Conservation (phyloP, 148 eudicot species). For the Beta vulgaris region DNA sequence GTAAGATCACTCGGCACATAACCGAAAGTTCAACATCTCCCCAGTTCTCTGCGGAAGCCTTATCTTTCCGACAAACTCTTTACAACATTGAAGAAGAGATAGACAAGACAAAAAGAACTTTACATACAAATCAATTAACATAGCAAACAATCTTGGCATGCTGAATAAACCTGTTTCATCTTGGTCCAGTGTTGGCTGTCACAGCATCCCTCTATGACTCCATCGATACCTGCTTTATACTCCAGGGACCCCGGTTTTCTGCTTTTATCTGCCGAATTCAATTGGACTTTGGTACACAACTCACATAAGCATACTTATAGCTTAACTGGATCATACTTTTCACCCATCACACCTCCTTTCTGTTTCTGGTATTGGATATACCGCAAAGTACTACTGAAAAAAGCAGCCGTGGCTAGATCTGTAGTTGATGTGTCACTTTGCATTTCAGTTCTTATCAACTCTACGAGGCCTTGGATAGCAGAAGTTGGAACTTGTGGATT, state of each 20-base stretch:
- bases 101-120: neutral
- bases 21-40: neutral
- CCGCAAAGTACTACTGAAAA: conserved; percentile 74
- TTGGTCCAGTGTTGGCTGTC: neutral
- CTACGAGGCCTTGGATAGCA: conserved; percentile 79
- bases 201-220: neutral
- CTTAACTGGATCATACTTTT: conserved; percentile 66
- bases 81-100: neutral
- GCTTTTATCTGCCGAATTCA: neutral
- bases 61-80: neutral
- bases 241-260: neutral
- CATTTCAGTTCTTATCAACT: conserved; percentile 83
- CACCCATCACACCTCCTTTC: conserved; percentile 92
- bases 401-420: conserved; percentile 62
- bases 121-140: conserved; percentile 13
- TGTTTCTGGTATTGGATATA: conserved; percentile 96
- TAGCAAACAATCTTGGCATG: neutral
- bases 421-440: conserved; percentile 57
- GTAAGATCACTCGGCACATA: neutral
- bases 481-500: conserved; percentile 68
- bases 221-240: neutral
- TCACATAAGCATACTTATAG: conserved; percentile 37
- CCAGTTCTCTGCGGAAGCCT: neutral
- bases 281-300: neutral
- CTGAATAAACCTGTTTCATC: neutral